Base-by-base conservation (phyloP, 352 stramenopile genomes). In the Pythium grandisporangium region DNA sequence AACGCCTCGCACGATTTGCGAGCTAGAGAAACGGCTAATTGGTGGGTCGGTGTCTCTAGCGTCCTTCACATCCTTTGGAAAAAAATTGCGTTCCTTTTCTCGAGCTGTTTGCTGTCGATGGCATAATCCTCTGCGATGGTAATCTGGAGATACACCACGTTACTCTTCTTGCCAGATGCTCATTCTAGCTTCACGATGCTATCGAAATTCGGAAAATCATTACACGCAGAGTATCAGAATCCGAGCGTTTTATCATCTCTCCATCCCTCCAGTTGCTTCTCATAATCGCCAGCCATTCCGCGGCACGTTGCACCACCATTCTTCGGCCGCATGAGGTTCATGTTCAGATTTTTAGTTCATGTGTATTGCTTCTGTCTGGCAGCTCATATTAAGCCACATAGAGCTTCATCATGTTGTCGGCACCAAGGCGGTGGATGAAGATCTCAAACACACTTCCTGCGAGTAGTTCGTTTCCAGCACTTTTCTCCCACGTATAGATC, bases 181-280 rank as follows among this genome's bases (percentile, higher is more conserved):
- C n/a, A n/a, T n/a, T n/a, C n/a, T n/a, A n/a, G n/a, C n/a, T n/a
- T n/a, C n/a, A n/a, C n/a, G n/a, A n/a, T n/a, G n/a, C 48, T 55
- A 30, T 55, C 37, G 38, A 59, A 50, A 37, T 44, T 55, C 4
- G 37, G 54, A 24, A 58, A 58, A 59, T 63, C 33, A 24, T 54
- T 6, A 38, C 35, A 57, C 13, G 25, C n/a, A 29, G 47, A 48
- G 58, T 49, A 54, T 48, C 53, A 58, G 35, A 58, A 61, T 30
- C 29, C 30, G 24, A 45, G 32, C 20, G 42, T 48, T 3, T 53
- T 41, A 32, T 57, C 34, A 30, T 54, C 47, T 39, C 37, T 17
- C 51, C 51, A 59, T 20, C 30, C 6, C 20, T 17, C 4, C 29
- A 59, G 35, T 25, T 45, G 5, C 21, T 11, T 36, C 45, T 55